Percentiles rank a stretch among this genome's conserved stretches.
Conservation (phyloP, 139 green algal species). For the Coelastrella sp. region DNA sequence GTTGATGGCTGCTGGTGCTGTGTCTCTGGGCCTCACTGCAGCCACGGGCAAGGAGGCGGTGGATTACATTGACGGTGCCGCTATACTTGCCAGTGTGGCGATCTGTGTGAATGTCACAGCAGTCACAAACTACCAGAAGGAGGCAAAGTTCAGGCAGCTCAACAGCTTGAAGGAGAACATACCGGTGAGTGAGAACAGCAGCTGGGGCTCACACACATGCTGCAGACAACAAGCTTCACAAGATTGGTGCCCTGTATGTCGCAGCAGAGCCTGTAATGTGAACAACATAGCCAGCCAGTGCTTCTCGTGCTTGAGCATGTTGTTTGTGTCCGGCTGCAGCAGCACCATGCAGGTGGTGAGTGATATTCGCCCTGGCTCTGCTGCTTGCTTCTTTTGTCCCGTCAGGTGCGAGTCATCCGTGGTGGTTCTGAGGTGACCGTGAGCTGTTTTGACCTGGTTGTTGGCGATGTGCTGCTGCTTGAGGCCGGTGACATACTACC, state of each 20-base stretch:
- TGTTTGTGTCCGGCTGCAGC: too few relatives aligned
- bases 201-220: too few relatives aligned
- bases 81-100: constrained; percentile 82
- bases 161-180: constrained; percentile 74
- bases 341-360: too few relatives aligned
- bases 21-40: constrained; percentile 67
- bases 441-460: constrained; percentile 75
- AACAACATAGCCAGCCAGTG: too few relatives aligned
- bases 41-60: constrained; percentile 34
- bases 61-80: constrained; percentile 79
- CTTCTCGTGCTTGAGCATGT: too few relatives aligned
- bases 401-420: constrained; percentile 77
- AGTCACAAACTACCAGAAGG: constrained; percentile 91
- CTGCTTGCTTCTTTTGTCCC: too few relatives aligned
- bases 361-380: too few relatives aligned
- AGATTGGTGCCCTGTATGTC: too few relatives aligned
- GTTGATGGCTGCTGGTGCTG: constrained; percentile 68
- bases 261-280: too few relatives aligned
- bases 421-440: constrained; percentile 63
- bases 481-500: constrained; percentile 88
- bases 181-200: constrained; percentile 55
- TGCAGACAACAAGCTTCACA: too few relatives aligned
- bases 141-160: constrained; percentile 89
- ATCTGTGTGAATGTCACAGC: constrained; percentile 84
- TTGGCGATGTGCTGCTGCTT: constrained; percentile 87